Evolutionary conservation across 108 stramenopile species (phyloP), one percentile per base, ranked within the genome.

Genomic region (Stephanodiscus minutulus): DNA sequence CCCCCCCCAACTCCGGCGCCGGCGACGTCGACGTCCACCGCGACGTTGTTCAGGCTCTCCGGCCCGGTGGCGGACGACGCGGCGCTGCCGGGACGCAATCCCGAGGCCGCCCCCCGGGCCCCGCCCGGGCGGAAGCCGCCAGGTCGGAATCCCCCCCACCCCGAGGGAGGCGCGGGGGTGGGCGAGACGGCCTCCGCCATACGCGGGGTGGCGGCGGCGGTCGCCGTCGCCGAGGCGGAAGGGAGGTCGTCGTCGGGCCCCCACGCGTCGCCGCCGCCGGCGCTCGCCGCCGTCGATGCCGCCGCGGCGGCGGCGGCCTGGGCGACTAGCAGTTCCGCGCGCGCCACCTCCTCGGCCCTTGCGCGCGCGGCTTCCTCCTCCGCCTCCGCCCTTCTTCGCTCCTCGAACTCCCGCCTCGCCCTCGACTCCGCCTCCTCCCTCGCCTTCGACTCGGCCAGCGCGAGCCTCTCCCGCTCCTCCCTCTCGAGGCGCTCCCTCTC

Each of bases 51-150:
- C 28, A 29, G 29, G 20, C 1, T 56, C 15, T 56, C 55, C 50
- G 21, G 25, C 11, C 41, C 53, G 27, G 72, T 0, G 12, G 66
- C 20, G 7, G 66, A 27, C 7, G 54, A 48, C 0, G 79, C 44
- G 6, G 79, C 44, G 21, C 46, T 50, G 25, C 74, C 79, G 3
- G 80, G 75, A 59, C 75, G 80, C 36, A 80, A 29, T 57, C 79
- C 71, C 31, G 31, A 2, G 31, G 41, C 62, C 13, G 61, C 35
- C 15, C 72, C 52, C 2, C 67, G 44, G 13, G 47, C 18, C 22
- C 41, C 63, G 18, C 70, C 70, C 1, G 72, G 72, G 7, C 72
- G 72, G 21, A 73, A 69, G 0, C 72, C 75, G 17, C 75, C 75
- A n/a, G 75, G 75, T 2, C 75, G 60, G 17, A 76, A 64, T 31